These are phyloP conservation scores for Wickerhamiella slavikovae DNA, from an alignment of 805 yeast species.

Conservation along the genomic window DNA sequence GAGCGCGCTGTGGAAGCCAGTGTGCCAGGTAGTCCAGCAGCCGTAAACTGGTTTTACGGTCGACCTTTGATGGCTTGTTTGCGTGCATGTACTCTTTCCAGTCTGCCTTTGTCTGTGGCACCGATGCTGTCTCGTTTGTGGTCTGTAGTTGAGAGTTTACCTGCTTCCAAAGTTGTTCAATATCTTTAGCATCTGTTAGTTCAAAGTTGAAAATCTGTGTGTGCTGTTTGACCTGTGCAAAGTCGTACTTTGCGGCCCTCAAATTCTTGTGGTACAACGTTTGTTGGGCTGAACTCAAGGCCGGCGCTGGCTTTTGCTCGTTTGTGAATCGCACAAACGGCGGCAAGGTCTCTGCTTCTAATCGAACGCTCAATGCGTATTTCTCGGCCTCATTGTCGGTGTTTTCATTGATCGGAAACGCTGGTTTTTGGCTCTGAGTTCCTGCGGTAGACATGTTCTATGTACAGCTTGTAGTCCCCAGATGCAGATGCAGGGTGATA, in stretches of 20 bases:
- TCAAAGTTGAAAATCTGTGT: no score
- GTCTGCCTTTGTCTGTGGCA: constrained; percentile 6
- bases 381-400: constrained; percentile 1
- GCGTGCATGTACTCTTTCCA: constrained; percentile 25
- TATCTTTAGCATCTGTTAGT: no score
- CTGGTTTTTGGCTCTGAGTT: constrained; percentile 17
- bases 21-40: constrained; percentile 23
- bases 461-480: no score
- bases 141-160: no score
- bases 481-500: no score
- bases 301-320: background rate
- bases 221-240: no score
- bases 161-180: no score
- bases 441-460: no score
- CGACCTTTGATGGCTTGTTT: constrained; percentile 19
- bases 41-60: constrained; percentile 19
- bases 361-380: constrained; percentile 6
- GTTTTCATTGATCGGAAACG: constrained; percentile 12
- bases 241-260: no score
- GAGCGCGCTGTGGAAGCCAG: constrained; percentile 22
- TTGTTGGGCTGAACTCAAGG: background rate
- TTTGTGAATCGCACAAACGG: background rate
- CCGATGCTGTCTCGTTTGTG: no score
- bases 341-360: constrained; percentile 5
- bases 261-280: no score